Evolutionary conservation across 805 yeast species (phyloP), one percentile per base, ranked within the genome.

Genomic region (Candida hungchunana): DNA sequence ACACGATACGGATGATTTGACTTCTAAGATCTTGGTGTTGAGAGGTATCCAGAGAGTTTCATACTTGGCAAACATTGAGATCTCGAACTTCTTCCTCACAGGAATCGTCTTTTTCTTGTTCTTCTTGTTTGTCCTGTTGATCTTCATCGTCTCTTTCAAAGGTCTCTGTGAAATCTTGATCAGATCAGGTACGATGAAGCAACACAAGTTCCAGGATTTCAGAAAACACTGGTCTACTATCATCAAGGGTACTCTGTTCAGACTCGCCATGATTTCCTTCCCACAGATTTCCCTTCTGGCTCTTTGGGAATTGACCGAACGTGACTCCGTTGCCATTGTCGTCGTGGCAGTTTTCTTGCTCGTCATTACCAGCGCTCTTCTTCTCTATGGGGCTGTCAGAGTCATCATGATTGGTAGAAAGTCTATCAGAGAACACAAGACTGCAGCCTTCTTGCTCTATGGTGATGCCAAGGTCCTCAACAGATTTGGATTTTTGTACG

Each of bases 21-120:
- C 81, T 2, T 64, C 82, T 6, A 83, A 81, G 52, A 86, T 87
- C 28, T 68, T 93, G 51, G 79, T 90, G 25, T 64, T 93, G 36
- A 76, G 95, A 56, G 98, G 98, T 48, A 81, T 93, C 42, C 86
- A 87, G 60, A 79, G 98, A 64, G 96, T 90, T 6, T 79, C 96
- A 0, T 93, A 67, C 57, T 62, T 81, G 49, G 85, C 96, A 9
- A 74, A 75, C 15, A 89, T 93, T 48, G 98, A 93, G 62, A 71
- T 90, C 47, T 81, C 96, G 17, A 79, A 77, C 54, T 60, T 93
- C 39, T 93, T 88, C 60, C 67, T 89, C 64, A 93, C 98, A 0
- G 86, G 89, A 36, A 75, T 87, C 27, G 81, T 82, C 8, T 86
- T 89, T 59, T 83, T 88, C 56, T 60, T 93, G 13, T 82, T 93